Evolutionary conservation across 2,329 filamentous ascomycete genomes (phyloP).

Genomic region (Penicillium sp.): DNA sequence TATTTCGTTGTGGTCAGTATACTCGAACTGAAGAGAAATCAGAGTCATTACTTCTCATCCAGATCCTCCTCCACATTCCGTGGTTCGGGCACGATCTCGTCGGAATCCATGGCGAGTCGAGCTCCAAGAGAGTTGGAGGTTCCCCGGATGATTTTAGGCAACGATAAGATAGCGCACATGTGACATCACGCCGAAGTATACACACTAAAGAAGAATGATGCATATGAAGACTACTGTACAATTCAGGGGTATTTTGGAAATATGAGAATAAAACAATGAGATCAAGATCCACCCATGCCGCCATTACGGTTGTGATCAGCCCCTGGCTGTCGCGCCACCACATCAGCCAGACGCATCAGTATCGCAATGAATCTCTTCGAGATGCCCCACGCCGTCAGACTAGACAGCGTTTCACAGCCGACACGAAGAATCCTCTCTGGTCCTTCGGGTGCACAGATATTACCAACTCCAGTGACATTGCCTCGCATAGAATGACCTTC

Average conservation of each 20-base stretch:
- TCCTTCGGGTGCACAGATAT: slow-evolving; percentile 44
- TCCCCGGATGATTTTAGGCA: slow-evolving; percentile 25
- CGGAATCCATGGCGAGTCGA: slow-evolving; percentile 28
- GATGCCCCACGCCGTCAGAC: slow-evolving; percentile 36
- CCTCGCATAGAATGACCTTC: slow-evolving; percentile 52
- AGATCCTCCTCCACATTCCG: slow-evolving; percentile 26
- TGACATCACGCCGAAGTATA: slow-evolving; percentile 23
- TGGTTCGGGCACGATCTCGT: slow-evolving; percentile 22
- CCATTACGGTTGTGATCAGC: not conserved
- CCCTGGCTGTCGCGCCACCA: slow-evolving; percentile 11
- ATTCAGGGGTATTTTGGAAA: not conserved
- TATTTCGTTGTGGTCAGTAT: slow-evolving; percentile 9
- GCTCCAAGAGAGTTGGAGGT: slow-evolving; percentile 1
- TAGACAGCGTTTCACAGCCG: slow-evolving; percentile 40
- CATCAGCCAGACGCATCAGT: slow-evolving; percentile 33
- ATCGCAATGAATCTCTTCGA: slow-evolving; percentile 34
- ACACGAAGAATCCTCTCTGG: slow-evolving; percentile 39
- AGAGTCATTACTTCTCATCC: slow-evolving; percentile 29
- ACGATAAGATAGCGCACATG: slow-evolving; percentile 28
- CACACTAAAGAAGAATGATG: not conserved
- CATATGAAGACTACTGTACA: not conserved
- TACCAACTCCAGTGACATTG: slow-evolving; percentile 54
- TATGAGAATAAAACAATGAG: not conserved
- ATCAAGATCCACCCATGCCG: not conserved
- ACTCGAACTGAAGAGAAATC: not conserved